Base-by-base conservation (phyloP, 352 stramenopile species). In the Globisporangium cystogenes region DNA sequence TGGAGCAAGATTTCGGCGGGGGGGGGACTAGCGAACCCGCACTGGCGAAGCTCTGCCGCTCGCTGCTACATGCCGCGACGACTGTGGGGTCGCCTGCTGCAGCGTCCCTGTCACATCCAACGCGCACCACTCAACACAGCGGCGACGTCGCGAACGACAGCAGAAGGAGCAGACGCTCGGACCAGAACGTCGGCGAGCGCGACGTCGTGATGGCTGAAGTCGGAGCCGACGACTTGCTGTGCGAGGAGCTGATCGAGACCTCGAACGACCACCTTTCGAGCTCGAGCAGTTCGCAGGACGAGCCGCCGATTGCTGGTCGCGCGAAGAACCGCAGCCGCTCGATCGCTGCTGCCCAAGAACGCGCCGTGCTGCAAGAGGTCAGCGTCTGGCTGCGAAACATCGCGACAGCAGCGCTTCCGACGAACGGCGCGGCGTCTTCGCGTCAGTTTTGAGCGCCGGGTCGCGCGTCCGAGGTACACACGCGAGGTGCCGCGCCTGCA, bases 361-460 rank as follows among this genome's bases (percentile, higher is more conserved):
- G 79, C 27, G 82, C 76, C 0, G 80, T 93, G 43, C 70, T 93
- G 21, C 79, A 93, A 52, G 82, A 93, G 51, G 75, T 90, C 48
- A 89, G 72, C 49, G 77, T 87, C 12, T 90, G 79, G 79, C 68
- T 93, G 39, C 69, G 76, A 18, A 86, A 85, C 58, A 54, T 87
- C 37, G 65, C 65, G 50, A 49, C 62, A 8, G 11, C 58, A 24
- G 49, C 36, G 36, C 20, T 44, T 27, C 29, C 55, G 33, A 59
- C 31, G 18, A 5, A 23, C 18, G 26, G 37, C 11, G 24, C 33
- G 12, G 18, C n/a, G 4, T 39, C 50, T 27, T 42, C 51, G 18
- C 51, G 29, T 44, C 33, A 45, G n/a, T 33, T 5, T 44, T 57
- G 39, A 46, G 7, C 11, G 11, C 41, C 6, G 10, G 21, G 7